phyloP scores from a whole-genome alignment of 768 basidiomycete species.

The Collybiopsis confluens region DNA sequence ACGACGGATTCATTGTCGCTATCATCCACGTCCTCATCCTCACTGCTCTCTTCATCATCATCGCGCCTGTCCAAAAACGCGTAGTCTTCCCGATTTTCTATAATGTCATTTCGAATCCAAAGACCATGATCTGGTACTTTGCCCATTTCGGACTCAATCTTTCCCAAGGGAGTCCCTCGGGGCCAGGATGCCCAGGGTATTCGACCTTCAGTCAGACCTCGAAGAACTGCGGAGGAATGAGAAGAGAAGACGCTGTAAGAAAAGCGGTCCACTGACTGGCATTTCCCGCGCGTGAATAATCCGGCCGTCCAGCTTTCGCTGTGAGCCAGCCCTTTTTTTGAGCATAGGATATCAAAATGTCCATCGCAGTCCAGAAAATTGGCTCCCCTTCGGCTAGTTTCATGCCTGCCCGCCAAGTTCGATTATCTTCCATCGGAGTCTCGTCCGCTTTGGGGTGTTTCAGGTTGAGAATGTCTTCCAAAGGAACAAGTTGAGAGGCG shows the following conservation, averaged over 20 bases:
- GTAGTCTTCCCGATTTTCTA: constrained; percentile 26
- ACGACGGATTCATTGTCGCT: not conserved
- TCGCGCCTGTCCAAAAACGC: constrained; percentile 19
- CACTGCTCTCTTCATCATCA: constrained; percentile 19
- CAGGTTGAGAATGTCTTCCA: constrained; percentile 68
- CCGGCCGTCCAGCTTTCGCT: constrained; percentile 86
- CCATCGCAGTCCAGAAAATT: constrained; percentile 76
- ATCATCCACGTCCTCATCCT: not conserved
- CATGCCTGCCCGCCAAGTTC: constrained; percentile 69
- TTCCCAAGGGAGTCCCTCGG: constrained; percentile 33
- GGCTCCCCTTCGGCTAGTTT: constrained; percentile 21
- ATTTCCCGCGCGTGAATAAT: constrained; percentile 87
- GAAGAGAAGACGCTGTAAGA: not conserved
- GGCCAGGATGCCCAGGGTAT: constrained; percentile 88
- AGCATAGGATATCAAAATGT: constrained; percentile 78
- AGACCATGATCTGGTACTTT: constrained; percentile 53
- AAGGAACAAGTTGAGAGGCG: constrained; percentile 62
- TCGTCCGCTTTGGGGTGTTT: constrained; percentile 42
- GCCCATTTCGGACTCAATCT: constrained; percentile 23
- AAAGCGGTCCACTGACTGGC: constrained; percentile 52
- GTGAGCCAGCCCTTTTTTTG: constrained; percentile 79
- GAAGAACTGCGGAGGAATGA: constrained; percentile 51
- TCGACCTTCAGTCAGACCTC: constrained; percentile 76
- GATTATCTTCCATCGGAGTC: constrained; percentile 51
- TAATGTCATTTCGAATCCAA: constrained; percentile 24